Conservation (phyloP, 106 monocot species). For the Allium sativum region DNA sequence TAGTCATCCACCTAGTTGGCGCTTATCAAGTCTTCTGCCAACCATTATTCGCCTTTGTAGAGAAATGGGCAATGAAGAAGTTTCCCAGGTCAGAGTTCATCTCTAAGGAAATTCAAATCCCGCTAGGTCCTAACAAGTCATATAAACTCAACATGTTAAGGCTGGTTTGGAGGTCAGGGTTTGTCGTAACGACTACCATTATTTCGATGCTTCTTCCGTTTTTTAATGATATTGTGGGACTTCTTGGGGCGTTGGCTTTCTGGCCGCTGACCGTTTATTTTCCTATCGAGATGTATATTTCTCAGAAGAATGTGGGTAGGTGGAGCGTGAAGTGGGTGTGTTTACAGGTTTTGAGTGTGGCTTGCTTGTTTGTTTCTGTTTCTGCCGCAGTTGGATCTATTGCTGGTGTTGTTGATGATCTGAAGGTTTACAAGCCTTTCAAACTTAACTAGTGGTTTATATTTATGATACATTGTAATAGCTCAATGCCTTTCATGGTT, state of each 20-base stretch:
- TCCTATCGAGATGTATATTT: conserved; percentile 77
- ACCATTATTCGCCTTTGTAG: conserved; percentile 55
- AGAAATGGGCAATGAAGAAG: conserved; percentile 30
- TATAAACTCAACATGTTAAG: conserved; percentile 45
- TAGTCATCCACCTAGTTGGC: conserved; percentile 53
- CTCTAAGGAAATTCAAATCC: conserved; percentile 12
- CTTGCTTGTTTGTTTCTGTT: conserved; percentile 44
- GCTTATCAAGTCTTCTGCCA: conserved; percentile 69
- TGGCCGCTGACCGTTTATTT: conserved; percentile 86
- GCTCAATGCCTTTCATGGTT: background rate
- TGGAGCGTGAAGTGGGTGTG: conserved; percentile 63
- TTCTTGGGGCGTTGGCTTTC: conserved; percentile 63
- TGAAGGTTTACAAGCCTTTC: conserved; percentile 61
- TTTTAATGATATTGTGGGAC: conserved; percentile 79
- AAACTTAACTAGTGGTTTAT: conserved; percentile 21
- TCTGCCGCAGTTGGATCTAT: conserved; percentile 46
- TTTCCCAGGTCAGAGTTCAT: conserved; percentile 47
- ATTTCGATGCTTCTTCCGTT: conserved; percentile 74
- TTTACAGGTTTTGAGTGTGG: conserved; percentile 54
- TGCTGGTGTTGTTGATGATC: conserved; percentile 46
- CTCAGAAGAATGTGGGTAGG: conserved; percentile 41
- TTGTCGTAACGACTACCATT: conserved; percentile 51
- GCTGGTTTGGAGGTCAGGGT: conserved; percentile 48
- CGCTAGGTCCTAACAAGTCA: background rate
- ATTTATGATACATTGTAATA: no score